phyloP scores from a whole-genome alignment of 352 stramenopile genomes.

The Globisporangium paroecandrum region DNA sequence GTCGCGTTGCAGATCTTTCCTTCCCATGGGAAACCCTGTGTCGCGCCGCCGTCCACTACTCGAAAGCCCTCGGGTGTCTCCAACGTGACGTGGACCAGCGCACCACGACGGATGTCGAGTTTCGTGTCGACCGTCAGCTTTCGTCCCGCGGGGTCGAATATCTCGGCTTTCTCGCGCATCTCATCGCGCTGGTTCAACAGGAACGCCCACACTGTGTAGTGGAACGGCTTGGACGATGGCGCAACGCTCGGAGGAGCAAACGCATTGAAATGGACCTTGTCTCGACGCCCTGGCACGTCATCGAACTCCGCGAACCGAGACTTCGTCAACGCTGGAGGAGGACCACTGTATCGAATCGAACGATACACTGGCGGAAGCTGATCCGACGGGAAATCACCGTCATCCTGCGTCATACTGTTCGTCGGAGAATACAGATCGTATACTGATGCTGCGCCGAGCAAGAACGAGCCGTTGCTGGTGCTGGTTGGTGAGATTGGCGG shows the following conservation, averaged over 20 bases:
- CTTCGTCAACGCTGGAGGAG: slow-evolving; percentile 16
- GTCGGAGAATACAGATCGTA: slow-evolving; percentile 60
- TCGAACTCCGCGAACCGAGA: slow-evolving; percentile 36
- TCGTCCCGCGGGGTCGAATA: slow-evolving; percentile 28
- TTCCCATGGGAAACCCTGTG: slow-evolving; percentile 68
- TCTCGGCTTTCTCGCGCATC: slow-evolving; percentile 55
- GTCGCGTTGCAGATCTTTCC: slow-evolving; percentile 58
- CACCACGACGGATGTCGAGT: slow-evolving; percentile 64
- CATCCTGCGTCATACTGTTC: slow-evolving; percentile 36
- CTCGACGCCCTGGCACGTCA: slow-evolving; percentile 39
- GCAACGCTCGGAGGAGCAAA: slow-evolving; percentile 62
- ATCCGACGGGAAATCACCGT: slow-evolving; percentile 57
- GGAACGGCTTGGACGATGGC: slow-evolving; percentile 59
- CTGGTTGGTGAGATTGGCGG: slow-evolving; percentile 32
- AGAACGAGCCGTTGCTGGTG: slow-evolving; percentile 24
- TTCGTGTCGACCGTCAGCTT: slow-evolving; percentile 65
- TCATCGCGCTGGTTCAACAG: slow-evolving; percentile 62
- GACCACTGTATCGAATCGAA: slow-evolving; percentile 53
- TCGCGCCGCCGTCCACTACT: slow-evolving; percentile 53
- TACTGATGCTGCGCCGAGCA: slow-evolving; percentile 8
- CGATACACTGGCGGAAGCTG: slow-evolving; percentile 72
- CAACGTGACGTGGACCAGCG: slow-evolving; percentile 72
- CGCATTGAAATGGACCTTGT: slow-evolving; percentile 77
- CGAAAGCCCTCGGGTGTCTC: slow-evolving; percentile 59
- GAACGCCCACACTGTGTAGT: slow-evolving; percentile 75